Conservation (phyloP, 805 yeast species). For the Metschnikowia drakensbergensis region DNA sequence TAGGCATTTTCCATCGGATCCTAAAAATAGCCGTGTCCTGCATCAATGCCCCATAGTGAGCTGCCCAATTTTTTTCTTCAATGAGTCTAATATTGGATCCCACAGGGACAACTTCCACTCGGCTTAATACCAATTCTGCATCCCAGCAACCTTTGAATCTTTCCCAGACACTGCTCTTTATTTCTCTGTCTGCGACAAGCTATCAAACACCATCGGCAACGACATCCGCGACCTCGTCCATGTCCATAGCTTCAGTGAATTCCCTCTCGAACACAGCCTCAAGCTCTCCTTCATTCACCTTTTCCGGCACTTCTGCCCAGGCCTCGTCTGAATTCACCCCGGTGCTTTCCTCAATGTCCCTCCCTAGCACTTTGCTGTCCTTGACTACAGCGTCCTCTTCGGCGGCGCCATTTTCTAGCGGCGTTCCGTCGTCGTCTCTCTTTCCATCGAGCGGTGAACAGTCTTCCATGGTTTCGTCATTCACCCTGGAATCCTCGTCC, state of each 20-base stretch:
- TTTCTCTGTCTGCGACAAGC: slow-evolving; percentile 1
- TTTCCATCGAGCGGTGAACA: not conserved
- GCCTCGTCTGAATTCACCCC: not conserved
- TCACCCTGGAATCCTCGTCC: not conserved
- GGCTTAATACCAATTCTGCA: not conserved
- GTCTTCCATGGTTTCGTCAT: not conserved
- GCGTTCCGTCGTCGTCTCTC: not conserved
- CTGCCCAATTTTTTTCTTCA: not conserved
- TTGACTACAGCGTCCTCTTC: not conserved
- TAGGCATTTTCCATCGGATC: not conserved
- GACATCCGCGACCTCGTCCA: not conserved
- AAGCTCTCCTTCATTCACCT: not conserved
- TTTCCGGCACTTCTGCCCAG: not conserved
- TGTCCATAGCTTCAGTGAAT: not conserved
- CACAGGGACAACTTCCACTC: not conserved
- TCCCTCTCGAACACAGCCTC: not conserved
- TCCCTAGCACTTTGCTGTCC: not conserved
- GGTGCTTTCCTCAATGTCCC: not conserved
- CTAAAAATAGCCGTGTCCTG: slow-evolving; percentile 4
- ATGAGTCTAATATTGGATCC: slow-evolving; percentile 7
- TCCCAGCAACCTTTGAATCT: not conserved
- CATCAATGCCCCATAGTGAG: not conserved
- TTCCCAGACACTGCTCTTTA: not conserved
- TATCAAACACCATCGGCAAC: not conserved
- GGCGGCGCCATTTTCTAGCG: not conserved